Conservation (phyloP, 805 yeast genomes). For the Candida boleticola region DNA sequence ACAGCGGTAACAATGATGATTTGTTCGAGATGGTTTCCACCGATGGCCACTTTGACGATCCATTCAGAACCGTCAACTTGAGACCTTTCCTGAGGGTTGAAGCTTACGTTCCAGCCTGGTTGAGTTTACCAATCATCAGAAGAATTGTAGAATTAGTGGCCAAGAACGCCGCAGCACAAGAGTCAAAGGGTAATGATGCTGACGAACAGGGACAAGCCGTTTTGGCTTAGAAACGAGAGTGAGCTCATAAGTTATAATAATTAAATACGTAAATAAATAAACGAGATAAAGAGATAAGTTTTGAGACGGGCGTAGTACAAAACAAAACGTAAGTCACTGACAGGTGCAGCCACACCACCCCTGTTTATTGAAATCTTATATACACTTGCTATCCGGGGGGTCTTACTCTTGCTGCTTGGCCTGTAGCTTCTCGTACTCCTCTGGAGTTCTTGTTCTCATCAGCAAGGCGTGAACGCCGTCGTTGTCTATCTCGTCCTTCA, state of each 20-base stretch:
- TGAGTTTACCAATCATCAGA: slow-evolving; percentile 84
- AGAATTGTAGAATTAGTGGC: slow-evolving; percentile 87
- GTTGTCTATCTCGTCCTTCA: slow-evolving; percentile 68
- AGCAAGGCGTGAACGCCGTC: slow-evolving; percentile 88
- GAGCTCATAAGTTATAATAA: neutral
- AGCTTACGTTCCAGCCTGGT: slow-evolving; percentile 93
- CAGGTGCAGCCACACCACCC: too few relatives aligned
- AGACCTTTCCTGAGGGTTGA: slow-evolving; percentile 79
- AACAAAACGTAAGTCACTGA: too few relatives aligned
- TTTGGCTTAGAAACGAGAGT: neutral
- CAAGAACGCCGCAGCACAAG: slow-evolving; percentile 74
- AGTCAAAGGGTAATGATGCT: slow-evolving; percentile 21
- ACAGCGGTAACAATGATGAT: slow-evolving; percentile 53
- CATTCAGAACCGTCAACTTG: slow-evolving; percentile 70
- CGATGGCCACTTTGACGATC: slow-evolving; percentile 78
- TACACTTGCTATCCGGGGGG: too few relatives aligned
- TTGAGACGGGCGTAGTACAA: too few relatives aligned
- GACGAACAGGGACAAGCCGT: slow-evolving; percentile 6
- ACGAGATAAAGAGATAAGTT: neutral
- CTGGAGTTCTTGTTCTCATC: slow-evolving; percentile 73
- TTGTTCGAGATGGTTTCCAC: slow-evolving; percentile 68
- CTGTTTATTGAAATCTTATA: too few relatives aligned
- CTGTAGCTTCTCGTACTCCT: slow-evolving; percentile 32
- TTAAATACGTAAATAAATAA: neutral
- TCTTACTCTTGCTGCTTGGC: neutral